These are phyloP conservation scores for Aureobasidium musti DNA, from an alignment of 2,329 filamentous ascomycete genomes.

Conservation along the genomic window DNA sequence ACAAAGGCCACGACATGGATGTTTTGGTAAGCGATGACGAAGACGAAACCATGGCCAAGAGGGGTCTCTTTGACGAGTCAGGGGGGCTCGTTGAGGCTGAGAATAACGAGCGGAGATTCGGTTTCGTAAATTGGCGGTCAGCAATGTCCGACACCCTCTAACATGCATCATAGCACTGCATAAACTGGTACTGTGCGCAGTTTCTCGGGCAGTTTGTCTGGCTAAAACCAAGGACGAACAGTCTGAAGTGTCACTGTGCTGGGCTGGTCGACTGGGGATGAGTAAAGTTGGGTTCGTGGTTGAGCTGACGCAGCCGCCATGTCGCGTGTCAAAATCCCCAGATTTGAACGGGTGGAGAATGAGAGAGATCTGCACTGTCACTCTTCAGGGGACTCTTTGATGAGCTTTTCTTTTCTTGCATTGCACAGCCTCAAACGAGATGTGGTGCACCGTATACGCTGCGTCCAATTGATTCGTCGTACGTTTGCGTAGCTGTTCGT, in stretches of 20 bases:
- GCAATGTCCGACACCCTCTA: neutral
- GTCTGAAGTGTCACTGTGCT: neutral
- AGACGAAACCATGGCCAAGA: conserved; percentile 13
- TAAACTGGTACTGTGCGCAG: neutral
- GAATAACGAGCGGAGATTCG: neutral
- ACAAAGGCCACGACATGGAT: neutral
- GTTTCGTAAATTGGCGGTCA: neutral
- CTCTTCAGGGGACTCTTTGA: conserved; percentile 7
- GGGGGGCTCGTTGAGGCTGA: conserved; percentile 9
- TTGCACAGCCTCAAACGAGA: conserved; percentile 24
- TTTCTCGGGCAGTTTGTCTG: neutral
- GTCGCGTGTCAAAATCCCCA: conserved; percentile 18
- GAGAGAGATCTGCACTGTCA: conserved; percentile 14
- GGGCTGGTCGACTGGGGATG: neutral
- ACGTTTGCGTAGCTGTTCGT: conserved; percentile 7
- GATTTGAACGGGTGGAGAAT: neutral
- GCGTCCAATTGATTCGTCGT: neutral
- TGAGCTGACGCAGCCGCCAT: neutral
- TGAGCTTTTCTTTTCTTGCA: conserved; percentile 23
- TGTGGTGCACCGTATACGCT: neutral
- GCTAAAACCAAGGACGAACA: neutral
- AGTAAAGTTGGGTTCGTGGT: neutral
- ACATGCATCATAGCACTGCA: neutral
- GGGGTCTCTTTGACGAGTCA: neutral
- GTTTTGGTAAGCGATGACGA: conserved; percentile 7